Conservation (phyloP, 163 green algal species). For the Coccomyxa subellipsoidea region DNA sequence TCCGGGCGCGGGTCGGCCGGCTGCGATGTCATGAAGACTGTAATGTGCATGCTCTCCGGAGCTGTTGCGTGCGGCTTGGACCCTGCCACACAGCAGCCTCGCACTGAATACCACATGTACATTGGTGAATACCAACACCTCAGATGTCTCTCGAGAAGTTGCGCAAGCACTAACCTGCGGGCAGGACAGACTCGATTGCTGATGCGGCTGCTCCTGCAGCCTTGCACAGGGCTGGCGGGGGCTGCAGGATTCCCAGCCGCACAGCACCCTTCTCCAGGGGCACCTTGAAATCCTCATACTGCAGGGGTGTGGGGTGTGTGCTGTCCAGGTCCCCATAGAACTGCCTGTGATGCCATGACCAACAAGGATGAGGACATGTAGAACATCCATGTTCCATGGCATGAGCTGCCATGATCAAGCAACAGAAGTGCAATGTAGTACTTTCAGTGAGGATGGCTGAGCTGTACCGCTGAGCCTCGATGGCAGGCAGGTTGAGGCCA, state of each 20-base stretch:
- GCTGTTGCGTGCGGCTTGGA: slow-evolving; percentile 18
- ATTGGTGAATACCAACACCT: background rate
- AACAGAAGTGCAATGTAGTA: too few species aligned
- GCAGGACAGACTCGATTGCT: background rate
- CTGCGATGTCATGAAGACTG: slow-evolving; percentile 30
- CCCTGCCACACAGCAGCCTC: slow-evolving; percentile 16
- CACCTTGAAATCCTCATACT: slow-evolving; percentile 11
- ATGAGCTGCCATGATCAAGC: too few species aligned
- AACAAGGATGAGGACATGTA: background rate
- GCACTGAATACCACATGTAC: too few species aligned
- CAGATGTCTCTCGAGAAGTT: too few species aligned
- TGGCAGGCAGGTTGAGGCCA: background rate
- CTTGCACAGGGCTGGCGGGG: background rate
- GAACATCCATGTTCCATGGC: background rate
- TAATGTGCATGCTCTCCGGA: slow-evolving; percentile 13
- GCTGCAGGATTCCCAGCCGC: slow-evolving; percentile 14
- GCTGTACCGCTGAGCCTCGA: background rate
- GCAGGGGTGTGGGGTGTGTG: slow-evolving; percentile 5
- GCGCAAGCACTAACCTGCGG: slow-evolving; percentile 12
- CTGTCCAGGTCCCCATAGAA: background rate
- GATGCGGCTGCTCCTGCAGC: background rate
- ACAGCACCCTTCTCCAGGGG: slow-evolving; percentile 13
- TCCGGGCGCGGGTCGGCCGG: slow-evolving; percentile 20
- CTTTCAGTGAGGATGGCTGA: too few species aligned
- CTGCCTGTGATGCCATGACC: background rate